Evolutionary conservation across 129 eudicot genomes (phyloP).

Genomic region (Arctium minus): DNA sequence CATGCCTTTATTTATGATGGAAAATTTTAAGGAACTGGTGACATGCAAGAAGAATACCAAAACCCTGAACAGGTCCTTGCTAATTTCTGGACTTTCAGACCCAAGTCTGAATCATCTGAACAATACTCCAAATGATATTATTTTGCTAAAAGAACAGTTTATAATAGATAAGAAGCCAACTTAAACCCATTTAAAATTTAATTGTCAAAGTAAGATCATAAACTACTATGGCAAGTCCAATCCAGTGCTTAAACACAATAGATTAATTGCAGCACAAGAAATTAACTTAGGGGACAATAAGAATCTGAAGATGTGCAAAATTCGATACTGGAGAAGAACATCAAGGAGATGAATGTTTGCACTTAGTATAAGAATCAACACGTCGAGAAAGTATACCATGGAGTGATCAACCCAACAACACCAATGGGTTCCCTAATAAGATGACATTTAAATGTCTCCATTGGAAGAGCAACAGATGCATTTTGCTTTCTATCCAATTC

Average conservation of each 20-base stretch:
- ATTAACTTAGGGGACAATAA: neutral
- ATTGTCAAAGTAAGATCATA: neutral
- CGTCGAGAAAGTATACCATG: slow-evolving; percentile 47
- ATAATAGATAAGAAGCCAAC: neutral
- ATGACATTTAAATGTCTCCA: slow-evolving; percentile 79
- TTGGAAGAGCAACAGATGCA: slow-evolving; percentile 61
- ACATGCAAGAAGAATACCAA: neutral
- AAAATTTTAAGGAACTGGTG: neutral
- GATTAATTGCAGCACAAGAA: neutral
- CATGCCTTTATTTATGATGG: neutral
- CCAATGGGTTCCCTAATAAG: slow-evolving; percentile 74
- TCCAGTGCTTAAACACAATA: neutral
- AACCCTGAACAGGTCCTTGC: neutral
- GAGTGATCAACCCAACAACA: slow-evolving; percentile 84
- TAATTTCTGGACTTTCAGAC: neutral
- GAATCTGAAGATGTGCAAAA: neutral
- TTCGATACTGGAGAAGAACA: neutral
- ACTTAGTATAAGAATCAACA: neutral
- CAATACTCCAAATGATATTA: neutral
- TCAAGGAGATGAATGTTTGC: neutral
- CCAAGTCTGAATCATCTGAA: neutral
- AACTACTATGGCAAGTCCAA: neutral
- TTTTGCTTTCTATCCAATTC: slow-evolving; percentile 70
- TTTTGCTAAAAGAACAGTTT: neutral
- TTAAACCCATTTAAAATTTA: neutral